These are phyloP conservation scores for Echeveria elegans DNA, from an alignment of 164 flowering plant genomes.

Conservation along the genomic window DNA sequence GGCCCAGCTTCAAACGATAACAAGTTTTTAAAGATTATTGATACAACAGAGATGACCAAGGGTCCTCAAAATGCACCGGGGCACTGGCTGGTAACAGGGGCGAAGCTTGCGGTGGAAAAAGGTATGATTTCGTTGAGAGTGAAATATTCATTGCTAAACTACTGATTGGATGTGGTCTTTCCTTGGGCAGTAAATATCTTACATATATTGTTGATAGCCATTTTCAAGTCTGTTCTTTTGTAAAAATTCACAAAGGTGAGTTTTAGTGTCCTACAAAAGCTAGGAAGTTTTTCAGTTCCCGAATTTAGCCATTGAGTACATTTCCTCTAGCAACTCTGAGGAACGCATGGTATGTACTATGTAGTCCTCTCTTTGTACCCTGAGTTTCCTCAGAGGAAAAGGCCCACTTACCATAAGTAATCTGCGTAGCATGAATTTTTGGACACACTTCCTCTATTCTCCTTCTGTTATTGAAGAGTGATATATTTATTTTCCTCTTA, in stretches of 20 bases:
- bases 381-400: too few relatives aligned
- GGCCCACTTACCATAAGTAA: too few relatives aligned
- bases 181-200: neutral
- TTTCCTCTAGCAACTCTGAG: too few relatives aligned
- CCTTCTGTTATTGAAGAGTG: too few relatives aligned
- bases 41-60: conserved; percentile 55
- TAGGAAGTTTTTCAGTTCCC: neutral
- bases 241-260: neutral
- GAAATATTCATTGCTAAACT: conserved; percentile 74
- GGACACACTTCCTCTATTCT: too few relatives aligned
- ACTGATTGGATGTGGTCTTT: conserved; percentile 21
- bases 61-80: conserved; percentile 80
- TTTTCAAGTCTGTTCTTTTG: neutral
- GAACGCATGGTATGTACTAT: too few relatives aligned
- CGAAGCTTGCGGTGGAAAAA: conserved; percentile 76
- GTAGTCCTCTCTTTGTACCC: too few relatives aligned
- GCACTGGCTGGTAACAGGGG: conserved; percentile 91
- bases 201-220: neutral
- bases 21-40: conserved; percentile 62
- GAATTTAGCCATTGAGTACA: too few relatives aligned
- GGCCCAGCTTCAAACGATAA: conserved; percentile 33
- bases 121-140: conserved; percentile 67
- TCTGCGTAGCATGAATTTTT: too few relatives aligned
- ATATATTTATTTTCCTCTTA: too few relatives aligned
- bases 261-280: neutral